Conservation (phyloP, 352 stramenopile genomes). For the Phytophthora macrochlamydospora region DNA sequence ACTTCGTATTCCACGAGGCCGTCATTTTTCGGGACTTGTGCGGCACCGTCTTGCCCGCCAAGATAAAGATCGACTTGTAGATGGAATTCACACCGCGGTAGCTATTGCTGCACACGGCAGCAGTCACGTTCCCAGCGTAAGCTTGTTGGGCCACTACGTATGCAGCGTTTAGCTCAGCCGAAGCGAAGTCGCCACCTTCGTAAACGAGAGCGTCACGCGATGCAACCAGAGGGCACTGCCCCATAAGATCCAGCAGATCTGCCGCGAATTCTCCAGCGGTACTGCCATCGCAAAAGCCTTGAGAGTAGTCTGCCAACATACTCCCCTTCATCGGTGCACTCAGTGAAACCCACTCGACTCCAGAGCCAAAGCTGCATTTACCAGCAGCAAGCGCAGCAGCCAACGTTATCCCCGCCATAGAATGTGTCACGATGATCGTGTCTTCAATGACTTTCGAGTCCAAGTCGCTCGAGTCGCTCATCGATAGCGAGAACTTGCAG, state of each 20-base stretch:
- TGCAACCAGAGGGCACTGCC: conserved; percentile 34
- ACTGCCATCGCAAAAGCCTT: conserved; percentile 34
- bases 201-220: conserved; percentile 31
- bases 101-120: conserved; percentile 44
- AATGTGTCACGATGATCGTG: no score
- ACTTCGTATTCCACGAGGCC: conserved; percentile 36
- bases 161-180: conserved; percentile 19
- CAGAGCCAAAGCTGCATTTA: background rate
- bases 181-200: conserved; percentile 28
- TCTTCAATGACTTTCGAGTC: no score
- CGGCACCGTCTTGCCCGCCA: conserved; percentile 15
- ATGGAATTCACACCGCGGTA: conserved; percentile 36
- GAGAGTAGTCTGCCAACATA: conserved; percentile 37
- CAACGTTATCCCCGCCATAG: no score
- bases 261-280: conserved; percentile 13
- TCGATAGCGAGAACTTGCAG: no score
- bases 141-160: conserved; percentile 38
- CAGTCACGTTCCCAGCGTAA: conserved; percentile 36
- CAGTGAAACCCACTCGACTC: conserved; percentile 15
- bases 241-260: conserved; percentile 25
- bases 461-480: no score
- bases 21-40: conserved; percentile 23
- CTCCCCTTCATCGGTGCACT: conserved; percentile 23
- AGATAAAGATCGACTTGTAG: conserved; percentile 28
- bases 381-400: no score